These are phyloP conservation scores for Dictyostelium firmibasis DNA, from an alignment of 78 protist genomes.

Conservation along the genomic window DNA sequence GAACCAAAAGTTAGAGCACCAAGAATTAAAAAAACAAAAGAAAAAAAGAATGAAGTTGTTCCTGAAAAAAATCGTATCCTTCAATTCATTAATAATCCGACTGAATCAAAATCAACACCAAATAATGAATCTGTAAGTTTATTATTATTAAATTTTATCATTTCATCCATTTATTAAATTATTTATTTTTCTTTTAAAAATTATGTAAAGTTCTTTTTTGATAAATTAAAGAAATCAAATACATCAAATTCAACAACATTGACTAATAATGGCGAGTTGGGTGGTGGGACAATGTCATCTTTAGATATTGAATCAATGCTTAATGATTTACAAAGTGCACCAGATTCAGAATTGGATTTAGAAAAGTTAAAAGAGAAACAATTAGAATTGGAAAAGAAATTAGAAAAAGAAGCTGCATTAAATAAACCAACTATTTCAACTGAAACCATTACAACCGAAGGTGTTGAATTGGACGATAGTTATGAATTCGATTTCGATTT, in stretches of 20 bases:
- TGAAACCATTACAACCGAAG: not conserved
- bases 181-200: not conserved
- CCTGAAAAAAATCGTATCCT: conserved; percentile 1
- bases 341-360: not conserved
- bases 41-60: not conserved
- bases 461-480: not conserved
- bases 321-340: not conserved
- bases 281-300: not conserved
- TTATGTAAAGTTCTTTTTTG: not conserved
- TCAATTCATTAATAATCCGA: conserved; percentile 32
- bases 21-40: not conserved
- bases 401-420: not conserved
- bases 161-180: not conserved
- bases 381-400: not conserved
- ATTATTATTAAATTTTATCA: not conserved
- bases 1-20: not conserved
- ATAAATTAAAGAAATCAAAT: not conserved
- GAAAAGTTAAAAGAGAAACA: conserved; percentile 9
- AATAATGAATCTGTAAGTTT: not conserved
- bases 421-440: not conserved
- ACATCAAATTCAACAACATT: not conserved
- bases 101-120: not conserved
- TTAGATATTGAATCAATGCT: conserved; percentile 43
- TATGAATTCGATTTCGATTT: conserved; percentile 17
- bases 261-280: not conserved